phyloP scores from a whole-genome alignment of 1,139 yeast species.

The Diutina scorzettiae region DNA sequence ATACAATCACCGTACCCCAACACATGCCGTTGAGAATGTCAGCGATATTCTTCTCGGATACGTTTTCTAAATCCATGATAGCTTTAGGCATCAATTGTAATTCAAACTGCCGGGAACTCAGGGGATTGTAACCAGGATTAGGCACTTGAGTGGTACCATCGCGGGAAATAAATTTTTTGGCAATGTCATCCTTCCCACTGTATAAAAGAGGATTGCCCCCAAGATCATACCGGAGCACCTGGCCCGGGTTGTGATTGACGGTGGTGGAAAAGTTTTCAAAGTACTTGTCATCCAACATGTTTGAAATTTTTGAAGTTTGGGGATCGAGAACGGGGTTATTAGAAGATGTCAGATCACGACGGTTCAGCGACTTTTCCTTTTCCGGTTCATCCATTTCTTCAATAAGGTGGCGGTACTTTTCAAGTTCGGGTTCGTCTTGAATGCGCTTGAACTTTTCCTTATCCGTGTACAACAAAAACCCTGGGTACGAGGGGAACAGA shows the following conservation, averaged over 20 bases:
- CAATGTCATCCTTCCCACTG: slow-evolving; percentile 47
- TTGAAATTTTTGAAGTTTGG: slow-evolving; percentile 31
- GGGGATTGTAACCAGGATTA: slow-evolving; percentile 47
- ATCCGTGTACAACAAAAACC: slow-evolving; percentile 58
- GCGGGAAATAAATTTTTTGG: slow-evolving; percentile 17
- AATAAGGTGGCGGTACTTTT: slow-evolving; percentile 37
- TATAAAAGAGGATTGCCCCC: slow-evolving; percentile 68
- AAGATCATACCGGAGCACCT: slow-evolving; percentile 71
- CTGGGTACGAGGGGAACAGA: slow-evolving; percentile 42
- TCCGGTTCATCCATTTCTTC: slow-evolving; percentile 24
- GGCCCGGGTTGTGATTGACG: slow-evolving; percentile 73
- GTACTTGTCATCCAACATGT: slow-evolving; percentile 57
- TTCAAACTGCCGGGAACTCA: slow-evolving; percentile 58
- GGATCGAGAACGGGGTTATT: slow-evolving; percentile 15
- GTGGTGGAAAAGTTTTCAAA: slow-evolving; percentile 70
- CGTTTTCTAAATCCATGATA: slow-evolving; percentile 65
- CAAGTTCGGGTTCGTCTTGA: slow-evolving; percentile 27
- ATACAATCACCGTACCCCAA: slow-evolving; percentile 90
- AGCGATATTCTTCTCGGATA: slow-evolving; percentile 20
- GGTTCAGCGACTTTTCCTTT: slow-evolving; percentile 8
- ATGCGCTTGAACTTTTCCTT: slow-evolving; percentile 40
- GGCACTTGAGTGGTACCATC: slow-evolving; percentile 22
- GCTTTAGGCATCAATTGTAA: slow-evolving; percentile 91
- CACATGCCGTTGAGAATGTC: slow-evolving; percentile 72
- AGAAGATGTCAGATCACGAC: slow-evolving; percentile 11